Percentiles rank a stretch among this genome's conserved stretches.
Evolutionary conservation across 2,329 filamentous ascomycete species (phyloP).

Genomic region (Pestalotiopsis sp.): DNA sequence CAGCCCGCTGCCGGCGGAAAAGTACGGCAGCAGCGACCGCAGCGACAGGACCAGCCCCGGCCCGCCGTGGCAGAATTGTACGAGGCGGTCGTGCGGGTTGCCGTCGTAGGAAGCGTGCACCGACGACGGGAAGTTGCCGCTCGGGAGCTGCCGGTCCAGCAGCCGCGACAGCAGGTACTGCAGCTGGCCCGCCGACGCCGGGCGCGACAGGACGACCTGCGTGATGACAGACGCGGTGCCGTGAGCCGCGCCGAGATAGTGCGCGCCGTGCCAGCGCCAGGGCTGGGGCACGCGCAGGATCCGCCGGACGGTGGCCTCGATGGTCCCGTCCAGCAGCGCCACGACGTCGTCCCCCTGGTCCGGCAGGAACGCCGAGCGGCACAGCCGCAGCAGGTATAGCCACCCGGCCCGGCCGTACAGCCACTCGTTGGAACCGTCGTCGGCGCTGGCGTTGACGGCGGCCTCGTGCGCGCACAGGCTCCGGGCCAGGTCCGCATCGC

Average conservation of each 20-base stretch:
- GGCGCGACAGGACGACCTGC: constrained; percentile 65
- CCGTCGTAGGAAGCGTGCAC: constrained; percentile 31
- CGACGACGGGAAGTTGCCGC: constrained; percentile 66
- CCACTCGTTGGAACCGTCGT: constrained; percentile 61
- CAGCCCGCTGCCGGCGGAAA: constrained; percentile 47
- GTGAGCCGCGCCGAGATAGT: constrained; percentile 68
- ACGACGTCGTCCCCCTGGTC: constrained; percentile 52
- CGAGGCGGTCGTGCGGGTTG: constrained; percentile 36
- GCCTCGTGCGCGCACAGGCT: constrained; percentile 43
- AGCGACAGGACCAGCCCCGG: constrained; percentile 66
- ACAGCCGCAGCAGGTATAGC: constrained; percentile 68
- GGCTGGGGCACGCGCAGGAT: constrained; percentile 55
- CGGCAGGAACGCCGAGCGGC: constrained; percentile 39
- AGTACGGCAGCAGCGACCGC: constrained; percentile 56
- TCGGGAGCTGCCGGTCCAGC: constrained; percentile 61
- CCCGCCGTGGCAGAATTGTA: constrained; percentile 71
- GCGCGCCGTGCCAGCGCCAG: constrained; percentile 68
- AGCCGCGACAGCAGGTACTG: constrained; percentile 56
- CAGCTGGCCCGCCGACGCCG: constrained; percentile 55
- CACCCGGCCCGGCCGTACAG: constrained; percentile 70
- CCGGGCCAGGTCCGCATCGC: constrained; percentile 39
- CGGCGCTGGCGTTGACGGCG: constrained; percentile 45
- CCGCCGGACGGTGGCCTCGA: constrained; percentile 59
- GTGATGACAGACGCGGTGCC: constrained; percentile 72
- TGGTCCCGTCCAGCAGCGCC: constrained; percentile 53